These are phyloP conservation scores for Cladosporium sp. DNA, from an alignment of 2,329 filamentous ascomycete species.

Conservation along the genomic window DNA sequence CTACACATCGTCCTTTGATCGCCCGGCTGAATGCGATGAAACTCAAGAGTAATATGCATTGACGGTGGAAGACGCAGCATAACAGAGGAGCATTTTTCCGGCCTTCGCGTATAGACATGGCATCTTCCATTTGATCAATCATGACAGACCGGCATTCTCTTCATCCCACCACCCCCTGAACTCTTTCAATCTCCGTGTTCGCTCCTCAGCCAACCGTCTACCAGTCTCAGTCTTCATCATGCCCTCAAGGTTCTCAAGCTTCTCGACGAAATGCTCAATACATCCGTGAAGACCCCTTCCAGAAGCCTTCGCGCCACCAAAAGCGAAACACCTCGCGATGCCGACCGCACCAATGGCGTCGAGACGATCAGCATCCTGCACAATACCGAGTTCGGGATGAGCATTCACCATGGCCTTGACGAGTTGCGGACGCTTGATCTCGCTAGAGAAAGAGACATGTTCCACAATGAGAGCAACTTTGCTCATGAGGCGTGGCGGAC, in stretches of 20 bases:
- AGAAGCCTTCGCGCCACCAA: constrained; percentile 59
- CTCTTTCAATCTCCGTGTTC: constrained; percentile 45
- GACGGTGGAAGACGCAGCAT: not conserved
- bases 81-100: not conserved
- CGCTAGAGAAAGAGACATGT: constrained; percentile 73
- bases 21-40: no score
- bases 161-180: constrained; percentile 55
- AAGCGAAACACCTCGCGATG: constrained; percentile 74
- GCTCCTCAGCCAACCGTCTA: constrained; percentile 44
- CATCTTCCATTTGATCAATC: not conserved
- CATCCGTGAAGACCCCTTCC: constrained; percentile 56
- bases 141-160: constrained; percentile 31
- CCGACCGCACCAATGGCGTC: constrained; percentile 87
- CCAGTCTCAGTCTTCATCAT: constrained; percentile 59
- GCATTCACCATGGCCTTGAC: constrained; percentile 59
- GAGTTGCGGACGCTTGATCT: constrained; percentile 59
- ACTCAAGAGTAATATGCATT: no score
- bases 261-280: constrained; percentile 72
- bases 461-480: constrained; percentile 69
- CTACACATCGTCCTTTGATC: no score
- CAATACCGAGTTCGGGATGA: constrained; percentile 73
- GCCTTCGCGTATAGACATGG: not conserved
- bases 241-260: constrained; percentile 61
- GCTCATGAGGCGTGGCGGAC: constrained; percentile 53
- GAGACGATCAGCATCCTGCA: constrained; percentile 90